Conservation (phyloP, 2,329 filamentous ascomycete species). For the Talaromyces atroroseus region DNA sequence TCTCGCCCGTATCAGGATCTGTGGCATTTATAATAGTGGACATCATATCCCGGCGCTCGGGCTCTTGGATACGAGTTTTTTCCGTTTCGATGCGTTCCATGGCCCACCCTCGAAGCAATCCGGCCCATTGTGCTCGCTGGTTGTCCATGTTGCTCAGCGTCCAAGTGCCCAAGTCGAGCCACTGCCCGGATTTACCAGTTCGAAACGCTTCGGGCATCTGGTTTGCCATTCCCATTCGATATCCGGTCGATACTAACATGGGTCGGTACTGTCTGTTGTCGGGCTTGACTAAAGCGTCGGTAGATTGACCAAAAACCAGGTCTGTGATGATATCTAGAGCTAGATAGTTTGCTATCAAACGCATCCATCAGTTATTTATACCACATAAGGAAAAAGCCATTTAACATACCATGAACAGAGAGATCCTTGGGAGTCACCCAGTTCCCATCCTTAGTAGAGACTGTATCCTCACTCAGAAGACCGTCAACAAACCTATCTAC, state of each 20-base stretch:
- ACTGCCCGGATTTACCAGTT: constrained; percentile 2
- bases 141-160: constrained; percentile 3
- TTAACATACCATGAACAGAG: background rate
- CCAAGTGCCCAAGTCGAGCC: constrained; percentile 7
- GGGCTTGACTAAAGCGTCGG: constrained; percentile 1
- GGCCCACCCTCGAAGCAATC: constrained; percentile 6
- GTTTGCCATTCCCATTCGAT: constrained; percentile 8
- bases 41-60: constrained; percentile 4
- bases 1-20: constrained; percentile 6
- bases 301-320: constrained; percentile 9
- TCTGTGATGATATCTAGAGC: constrained; percentile 6
- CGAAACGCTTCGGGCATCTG: constrained; percentile 8
- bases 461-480: background rate
- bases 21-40: constrained; percentile 5
- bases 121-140: constrained; percentile 6
- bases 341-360: constrained; percentile 1
- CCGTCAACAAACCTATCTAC: background rate
- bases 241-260: background rate
- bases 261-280: constrained; percentile 8
- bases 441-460: background rate
- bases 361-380: background rate
- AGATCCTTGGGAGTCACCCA: constrained; percentile 5
- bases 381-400: background rate
- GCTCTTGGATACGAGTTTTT: background rate
- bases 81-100: constrained; percentile 6